These are phyloP conservation scores for Delphinella strobiligena DNA, from an alignment of 2,329 filamentous ascomycete genomes.

Conservation along the genomic window DNA sequence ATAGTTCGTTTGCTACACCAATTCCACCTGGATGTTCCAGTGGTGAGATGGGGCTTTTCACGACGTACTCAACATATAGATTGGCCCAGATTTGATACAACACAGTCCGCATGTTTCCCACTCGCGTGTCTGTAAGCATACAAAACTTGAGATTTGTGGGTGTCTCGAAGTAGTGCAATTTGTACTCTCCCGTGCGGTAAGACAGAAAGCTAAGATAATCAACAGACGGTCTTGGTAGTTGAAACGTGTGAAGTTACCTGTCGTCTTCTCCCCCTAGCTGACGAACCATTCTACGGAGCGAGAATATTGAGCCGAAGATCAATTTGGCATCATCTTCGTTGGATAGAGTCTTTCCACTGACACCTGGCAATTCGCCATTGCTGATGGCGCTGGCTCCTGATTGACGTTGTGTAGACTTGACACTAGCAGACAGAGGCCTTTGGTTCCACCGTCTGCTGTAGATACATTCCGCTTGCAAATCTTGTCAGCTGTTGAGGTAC, in stretches of 20 bases:
- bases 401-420: conserved; percentile 37
- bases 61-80: conserved; percentile 86
- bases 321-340: conserved; percentile 84
- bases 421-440: conserved; percentile 29
- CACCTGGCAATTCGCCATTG: conserved; percentile 26
- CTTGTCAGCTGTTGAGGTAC: no score
- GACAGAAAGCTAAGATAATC: conserved; percentile 61
- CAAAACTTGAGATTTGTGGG: conserved; percentile 92
- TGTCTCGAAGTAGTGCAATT: conserved; percentile 98
- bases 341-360: conserved; percentile 31
- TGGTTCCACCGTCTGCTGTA: conserved; percentile 81
- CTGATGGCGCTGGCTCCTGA: conserved; percentile 35
- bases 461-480: conserved; percentile 98
- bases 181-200: conserved; percentile 89
- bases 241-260: conserved; percentile 31
- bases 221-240: conserved; percentile 7
- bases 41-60: conserved; percentile 52
- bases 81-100: conserved; percentile 98
- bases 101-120: conserved; percentile 83
- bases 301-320: conserved; percentile 94
- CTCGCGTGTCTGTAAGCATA: conserved; percentile 84
- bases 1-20: conserved; percentile 53
- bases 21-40: conserved; percentile 49
- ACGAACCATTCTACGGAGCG: conserved; percentile 88
- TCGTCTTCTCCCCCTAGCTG: conserved; percentile 91